phyloP scores from a whole-genome alignment of 129 eudicot genomes.

The Pulicaria dysenterica region DNA sequence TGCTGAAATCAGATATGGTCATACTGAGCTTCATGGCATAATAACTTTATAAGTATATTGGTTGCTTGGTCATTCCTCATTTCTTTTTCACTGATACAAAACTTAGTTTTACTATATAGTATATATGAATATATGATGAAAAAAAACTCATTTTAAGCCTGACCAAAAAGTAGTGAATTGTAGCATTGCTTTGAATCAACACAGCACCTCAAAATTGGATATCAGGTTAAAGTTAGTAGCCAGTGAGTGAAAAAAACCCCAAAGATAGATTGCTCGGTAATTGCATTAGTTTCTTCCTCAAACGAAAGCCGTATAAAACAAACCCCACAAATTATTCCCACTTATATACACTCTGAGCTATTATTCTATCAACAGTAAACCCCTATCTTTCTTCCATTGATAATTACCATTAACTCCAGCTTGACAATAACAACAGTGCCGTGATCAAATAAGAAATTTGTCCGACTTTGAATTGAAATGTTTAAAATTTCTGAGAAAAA shows the following conservation, averaged over 20 bases:
- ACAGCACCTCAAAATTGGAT: background rate
- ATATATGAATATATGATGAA: background rate
- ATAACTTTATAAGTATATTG: background rate
- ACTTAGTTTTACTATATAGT: no score
- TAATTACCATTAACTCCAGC: no score
- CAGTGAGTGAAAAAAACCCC: background rate
- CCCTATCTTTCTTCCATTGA: background rate
- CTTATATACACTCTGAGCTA: no score
- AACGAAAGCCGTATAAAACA: background rate
- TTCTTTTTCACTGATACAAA: background rate
- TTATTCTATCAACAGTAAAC: background rate
- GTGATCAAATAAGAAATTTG: background rate
- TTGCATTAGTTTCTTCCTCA: no score
- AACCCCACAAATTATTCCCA: background rate
- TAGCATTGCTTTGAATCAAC: background rate
- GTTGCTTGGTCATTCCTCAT: background rate
- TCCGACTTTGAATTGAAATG: background rate
- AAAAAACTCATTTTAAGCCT: background rate
- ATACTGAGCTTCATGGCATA: background rate
- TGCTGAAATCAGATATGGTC: background rate
- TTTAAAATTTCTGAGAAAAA: background rate
- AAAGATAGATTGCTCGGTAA: background rate
- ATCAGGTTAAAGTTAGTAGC: background rate
- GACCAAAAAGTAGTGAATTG: background rate
- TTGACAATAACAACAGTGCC: background rate